phyloP scores from a whole-genome alignment of 2,329 filamentous ascomycete species.

The Pyricularia grisea region DNA sequence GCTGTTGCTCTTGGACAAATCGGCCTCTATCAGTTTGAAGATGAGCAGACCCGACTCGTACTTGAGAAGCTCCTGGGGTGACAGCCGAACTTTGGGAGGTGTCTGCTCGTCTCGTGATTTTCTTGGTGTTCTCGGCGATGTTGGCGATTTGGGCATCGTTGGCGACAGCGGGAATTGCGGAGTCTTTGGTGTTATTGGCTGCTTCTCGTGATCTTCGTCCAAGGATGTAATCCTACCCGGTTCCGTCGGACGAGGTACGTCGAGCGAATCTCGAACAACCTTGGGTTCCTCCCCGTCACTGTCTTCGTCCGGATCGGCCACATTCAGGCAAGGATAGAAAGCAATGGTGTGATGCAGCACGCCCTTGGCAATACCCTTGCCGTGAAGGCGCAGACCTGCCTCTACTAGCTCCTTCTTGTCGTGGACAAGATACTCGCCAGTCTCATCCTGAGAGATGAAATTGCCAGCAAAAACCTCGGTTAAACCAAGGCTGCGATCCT shows the following conservation, averaged over 20 bases:
- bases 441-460: conserved; percentile 68
- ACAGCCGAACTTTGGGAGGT: conserved; percentile 68
- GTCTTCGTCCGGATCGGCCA: conserved; percentile 84
- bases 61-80: conserved; percentile 68
- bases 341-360: conserved; percentile 70
- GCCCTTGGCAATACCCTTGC: conserved; percentile 68
- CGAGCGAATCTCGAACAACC: conserved; percentile 17
- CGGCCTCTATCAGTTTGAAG: conserved; percentile 86
- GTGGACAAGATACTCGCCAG: conserved; percentile 71
- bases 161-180: conserved; percentile 7
- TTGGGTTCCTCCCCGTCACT: conserved; percentile 36
- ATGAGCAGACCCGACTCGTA: conserved; percentile 90
- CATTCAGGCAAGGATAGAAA: conserved; percentile 83
- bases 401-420: conserved; percentile 63
- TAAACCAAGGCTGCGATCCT: conserved; percentile 78
- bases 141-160: conserved; percentile 23
- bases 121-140: conserved; percentile 29
- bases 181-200: conserved; percentile 1
- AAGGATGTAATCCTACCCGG: conserved; percentile 35
- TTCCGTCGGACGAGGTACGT: conserved; percentile 23
- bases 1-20: conserved; percentile 66
- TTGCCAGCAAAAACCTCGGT: conserved; percentile 70
- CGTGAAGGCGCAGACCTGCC: conserved; percentile 63
- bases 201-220: conserved; percentile 13
- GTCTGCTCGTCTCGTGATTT: conserved; percentile 45